Evolutionary conservation across 2,329 filamentous ascomycete genomes (phyloP), one percentile per base, ranked within the genome.

Genomic region (Macrophomina phaseolina): DNA sequence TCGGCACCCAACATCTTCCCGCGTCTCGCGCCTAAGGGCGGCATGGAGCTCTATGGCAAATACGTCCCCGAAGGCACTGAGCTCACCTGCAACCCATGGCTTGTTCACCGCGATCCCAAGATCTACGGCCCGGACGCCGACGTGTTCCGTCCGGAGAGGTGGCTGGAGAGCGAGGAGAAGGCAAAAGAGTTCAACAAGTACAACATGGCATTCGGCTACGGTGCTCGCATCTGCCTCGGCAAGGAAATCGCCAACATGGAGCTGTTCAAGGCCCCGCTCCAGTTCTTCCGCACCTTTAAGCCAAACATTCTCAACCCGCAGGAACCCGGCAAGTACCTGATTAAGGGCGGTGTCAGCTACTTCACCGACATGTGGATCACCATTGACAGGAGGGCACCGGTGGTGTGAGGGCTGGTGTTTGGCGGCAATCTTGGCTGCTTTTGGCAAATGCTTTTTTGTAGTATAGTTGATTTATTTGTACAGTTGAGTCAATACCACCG

Each of bases 191-290:
- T 80, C 66, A 78, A 80, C 51, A 83, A 82, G 73, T 83, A 83
- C 65, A 82, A 79, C 67, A 80, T 86, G 72, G 76, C 75, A 0
- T 86, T 86, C 67, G 84, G 84, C 0, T 84, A 84, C 73, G 85
- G 84, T 0, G 71, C 81, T 0, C 74, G 82, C 11, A 75, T 81
- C 12, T 86, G 83, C 66, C 70, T 86, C 51, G 84, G 84, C 0
- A 80, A 79, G 67, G 79, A 84, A 51, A 82, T 86, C 67, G 84
- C 83, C 1, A 78, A 82, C 71, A 84, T 86, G 82, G 84, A 86
- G 74, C 70, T 86, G 62, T 84, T 79, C 72, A 85, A 86, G 76
- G 78, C 71, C 3, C 80, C 67, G 16, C 48, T 73, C 61, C 64
- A 81, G 70, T 82, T 84, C 69, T 79, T 83, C 56, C 73, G 79